These are phyloP conservation scores for Blattamonas nauphoetae DNA, from an alignment of 78 protist genomes.

Conservation along the genomic window DNA sequence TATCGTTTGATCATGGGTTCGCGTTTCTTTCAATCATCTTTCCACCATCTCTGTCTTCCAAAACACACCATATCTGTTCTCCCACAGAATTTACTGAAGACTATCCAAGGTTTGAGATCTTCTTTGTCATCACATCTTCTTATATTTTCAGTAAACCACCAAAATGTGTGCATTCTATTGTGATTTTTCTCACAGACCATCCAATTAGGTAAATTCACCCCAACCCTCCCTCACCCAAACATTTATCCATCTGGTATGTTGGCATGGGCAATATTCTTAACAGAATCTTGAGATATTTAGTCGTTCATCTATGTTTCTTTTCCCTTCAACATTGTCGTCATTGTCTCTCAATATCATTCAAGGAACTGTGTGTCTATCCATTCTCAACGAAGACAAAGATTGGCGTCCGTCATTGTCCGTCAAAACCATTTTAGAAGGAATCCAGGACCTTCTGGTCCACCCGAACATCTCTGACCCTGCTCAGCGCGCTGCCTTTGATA, in stretches of 20 bases:
- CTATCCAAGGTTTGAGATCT: conserved; percentile 58
- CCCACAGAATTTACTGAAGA: conserved; percentile 72
- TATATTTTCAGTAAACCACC: conserved; percentile 63
- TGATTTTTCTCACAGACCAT: not conserved
- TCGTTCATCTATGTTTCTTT: conserved; percentile 13
- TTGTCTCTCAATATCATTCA: too few relatives aligned
- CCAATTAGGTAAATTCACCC: not conserved
- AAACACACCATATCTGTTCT: not conserved
- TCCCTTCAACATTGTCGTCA: conserved; percentile 63
- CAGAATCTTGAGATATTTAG: not conserved
- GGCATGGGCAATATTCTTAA: not conserved
- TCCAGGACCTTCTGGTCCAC: conserved; percentile 80
- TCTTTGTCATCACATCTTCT: not conserved
- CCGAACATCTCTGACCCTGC: conserved; percentile 56
- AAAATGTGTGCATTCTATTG: conserved; percentile 37
- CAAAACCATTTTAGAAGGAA: conserved; percentile 79
- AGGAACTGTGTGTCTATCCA: conserved; percentile 88
- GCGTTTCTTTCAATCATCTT: not conserved
- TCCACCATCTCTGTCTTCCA: not conserved
- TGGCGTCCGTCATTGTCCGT: conserved; percentile 88
- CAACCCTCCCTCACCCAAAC: not conserved
- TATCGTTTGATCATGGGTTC: not conserved
- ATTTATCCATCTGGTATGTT: not conserved
- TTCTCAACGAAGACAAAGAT: conserved; percentile 80
- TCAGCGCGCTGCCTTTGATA: not conserved